Evolutionary conservation across 140 eudicot species (phyloP), one percentile per base, ranked within the genome.

Genomic region (Senecio squalidus): DNA sequence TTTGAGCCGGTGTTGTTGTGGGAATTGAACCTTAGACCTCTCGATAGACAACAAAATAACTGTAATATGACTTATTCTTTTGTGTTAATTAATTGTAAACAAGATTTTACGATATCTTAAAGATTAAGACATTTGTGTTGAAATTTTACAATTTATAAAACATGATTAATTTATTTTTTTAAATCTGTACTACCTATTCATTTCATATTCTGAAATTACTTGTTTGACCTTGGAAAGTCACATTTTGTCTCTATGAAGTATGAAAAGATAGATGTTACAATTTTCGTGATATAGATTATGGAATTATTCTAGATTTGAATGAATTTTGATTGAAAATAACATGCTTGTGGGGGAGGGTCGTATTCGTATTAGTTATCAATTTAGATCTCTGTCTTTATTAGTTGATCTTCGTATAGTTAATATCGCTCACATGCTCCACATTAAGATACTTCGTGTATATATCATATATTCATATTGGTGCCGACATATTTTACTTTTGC

Each of bases 261-360:
- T 30, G 2, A 30, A 30, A 22, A 13, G 5, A 16, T 24, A 60
- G 16, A 43, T 58, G 28, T 45, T 0, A 10, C 41, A 57, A 20
- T 23, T 68, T 56, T 68, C 44, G 41, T 44, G 14, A 43, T 53
- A 53, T 53, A 62, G 58, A 62, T 51, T 43, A 68, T 62, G 45
- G 28, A 62, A 52, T 30, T 50, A 41, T 51, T 52, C 49, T 61
- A 2, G 31, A 43, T 70, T 54, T 62, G 43, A 58, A 59, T 23
- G 26, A 34, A 25, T 58, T 38, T 58, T 58, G 65, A 71, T 62
- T 55, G 72, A 52, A 55, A 55, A 46, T 56, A 38, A 47, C 31
- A 71, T 41, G 72, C 72, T 63, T 71, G 77, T 64, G 72, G 66
- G 41, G 65, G 45, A n/a, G 58, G 54, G 58, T 43, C 27, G 4